Evolutionary conservation across 148 eudicot genomes (phyloP).

Genomic region (Persicaria tinctoria): DNA sequence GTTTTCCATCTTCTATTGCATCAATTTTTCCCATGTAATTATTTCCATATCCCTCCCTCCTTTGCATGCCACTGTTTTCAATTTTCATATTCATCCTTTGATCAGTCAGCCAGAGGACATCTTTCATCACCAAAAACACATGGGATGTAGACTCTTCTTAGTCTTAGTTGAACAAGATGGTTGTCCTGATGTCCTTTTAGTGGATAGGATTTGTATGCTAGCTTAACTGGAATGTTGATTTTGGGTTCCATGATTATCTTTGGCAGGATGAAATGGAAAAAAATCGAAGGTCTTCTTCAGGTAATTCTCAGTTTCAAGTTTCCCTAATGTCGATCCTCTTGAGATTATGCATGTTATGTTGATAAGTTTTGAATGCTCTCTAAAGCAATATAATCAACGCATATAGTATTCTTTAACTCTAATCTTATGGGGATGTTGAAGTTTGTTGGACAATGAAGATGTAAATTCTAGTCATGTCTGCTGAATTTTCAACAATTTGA

Average conservation of each 20-base stretch:
- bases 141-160: not conserved
- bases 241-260: not conserved
- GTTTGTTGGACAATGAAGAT: not conserved
- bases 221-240: not conserved
- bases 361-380: not conserved
- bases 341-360: not conserved
- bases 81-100: no score
- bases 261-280: conserved; percentile 92
- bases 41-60: no score
- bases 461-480: not conserved
- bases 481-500: not conserved
- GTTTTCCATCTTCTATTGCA: not conserved
- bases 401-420: not conserved
- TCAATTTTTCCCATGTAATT: no score
- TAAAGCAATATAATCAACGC: not conserved
- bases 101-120: not conserved
- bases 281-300: conserved; percentile 65
- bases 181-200: not conserved
- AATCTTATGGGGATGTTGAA: not conserved
- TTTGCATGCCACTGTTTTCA: no score
- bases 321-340: not conserved
- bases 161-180: not conserved
- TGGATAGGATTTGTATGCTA: not conserved
- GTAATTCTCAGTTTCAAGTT: conserved; percentile 26
- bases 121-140: not conserved